Evolutionary conservation across 495 filamentous ascomycete genomes (phyloP), one percentile per base, ranked within the genome.

Genomic region (Aspergillus saccharolyticus): DNA sequence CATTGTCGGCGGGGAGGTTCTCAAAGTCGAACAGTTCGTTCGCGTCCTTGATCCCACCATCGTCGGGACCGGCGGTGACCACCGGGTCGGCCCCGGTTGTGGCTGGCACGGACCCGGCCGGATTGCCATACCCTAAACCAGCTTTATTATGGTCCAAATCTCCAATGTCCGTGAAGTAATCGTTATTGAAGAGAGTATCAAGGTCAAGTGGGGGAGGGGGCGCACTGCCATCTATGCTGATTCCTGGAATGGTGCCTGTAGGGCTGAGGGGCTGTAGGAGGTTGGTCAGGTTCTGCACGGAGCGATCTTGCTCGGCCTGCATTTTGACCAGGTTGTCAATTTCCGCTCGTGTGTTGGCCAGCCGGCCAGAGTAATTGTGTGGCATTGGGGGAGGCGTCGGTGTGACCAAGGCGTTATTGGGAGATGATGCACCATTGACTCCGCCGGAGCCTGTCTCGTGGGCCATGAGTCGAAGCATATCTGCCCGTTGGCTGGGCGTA

Each of bases 401-500:
- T 2, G 78, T 80, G 6, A 87, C 79, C 24, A 88, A 74, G 15
- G 85, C 82, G 57, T 80, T 80, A 63, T 79, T 78, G 28, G 70
- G 46, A 45, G 64, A 49, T 10, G 59, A 48, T 12, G 61, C 50
- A 42, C 62, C 55, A 39, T 65, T 63, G 9, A 71, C 63, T 18
- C 76, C 66, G 5, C 59, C 60, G 0, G 66, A 50, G 53, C 58
- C 71, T 42, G 70, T 70, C 43, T 80, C 74, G 59, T 78, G 77
- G 52, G 88, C 88, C 78, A 96, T 93, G 42, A 91, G 80, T 52
- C 82, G 83, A 52, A 96, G 81, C 83, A 94, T 88, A 57, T 86
- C 80, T 61, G 85, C 86, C 1, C 90, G 87, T 63, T 95, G 86
- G 53, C 90, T 85, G 45, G 83, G 78, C 19, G 86, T 92, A 22